Conservation (phyloP, 805 yeast genomes). For the Candida ovalis region DNA sequence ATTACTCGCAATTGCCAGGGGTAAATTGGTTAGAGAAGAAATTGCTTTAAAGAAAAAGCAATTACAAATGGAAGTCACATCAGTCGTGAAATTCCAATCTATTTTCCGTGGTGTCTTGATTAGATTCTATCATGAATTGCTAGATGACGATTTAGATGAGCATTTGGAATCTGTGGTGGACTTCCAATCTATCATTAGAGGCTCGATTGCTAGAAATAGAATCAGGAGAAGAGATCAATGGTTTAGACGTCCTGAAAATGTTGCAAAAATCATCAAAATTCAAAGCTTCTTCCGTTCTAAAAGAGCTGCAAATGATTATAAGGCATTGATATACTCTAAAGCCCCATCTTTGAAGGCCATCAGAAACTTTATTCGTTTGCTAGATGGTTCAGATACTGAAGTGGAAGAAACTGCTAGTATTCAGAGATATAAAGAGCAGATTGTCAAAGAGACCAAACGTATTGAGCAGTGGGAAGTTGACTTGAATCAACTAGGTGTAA, state of each 20-base stretch:
- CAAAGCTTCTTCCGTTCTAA: slow-evolving; percentile 72
- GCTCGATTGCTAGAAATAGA: slow-evolving; percentile 37
- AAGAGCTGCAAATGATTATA: slow-evolving; percentile 69
- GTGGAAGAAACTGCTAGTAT: slow-evolving; percentile 70
- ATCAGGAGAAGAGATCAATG: slow-evolving; percentile 35
- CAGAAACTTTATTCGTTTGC: slow-evolving; percentile 67
- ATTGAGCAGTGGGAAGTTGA: slow-evolving; percentile 72
- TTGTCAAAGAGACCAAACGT: slow-evolving; percentile 62
- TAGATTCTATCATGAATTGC: slow-evolving; percentile 53
- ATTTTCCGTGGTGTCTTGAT: slow-evolving; percentile 58
- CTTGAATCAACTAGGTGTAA: slow-evolving; percentile 72
- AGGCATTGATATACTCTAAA: slow-evolving; percentile 58
- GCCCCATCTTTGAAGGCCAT: slow-evolving; percentile 80
- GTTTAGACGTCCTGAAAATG: slow-evolving; percentile 47
- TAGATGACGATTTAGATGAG: slow-evolving; percentile 49
- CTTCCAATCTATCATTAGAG: slow-evolving; percentile 57
- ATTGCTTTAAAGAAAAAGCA: slow-evolving; percentile 16
- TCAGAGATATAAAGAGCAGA: slow-evolving; percentile 61
- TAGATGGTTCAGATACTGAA: slow-evolving; percentile 61
- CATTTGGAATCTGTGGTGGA: slow-evolving; percentile 35
- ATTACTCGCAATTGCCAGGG: slow-evolving; percentile 43
- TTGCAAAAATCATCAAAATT: slow-evolving; percentile 59
- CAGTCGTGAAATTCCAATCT: slow-evolving; percentile 50
- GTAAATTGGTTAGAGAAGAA: slow-evolving; percentile 34
- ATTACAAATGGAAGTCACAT: slow-evolving; percentile 19